Conservation (phyloP, 1,284 basidiomycete genomes). For the Ceratobasidium sp. region DNA sequence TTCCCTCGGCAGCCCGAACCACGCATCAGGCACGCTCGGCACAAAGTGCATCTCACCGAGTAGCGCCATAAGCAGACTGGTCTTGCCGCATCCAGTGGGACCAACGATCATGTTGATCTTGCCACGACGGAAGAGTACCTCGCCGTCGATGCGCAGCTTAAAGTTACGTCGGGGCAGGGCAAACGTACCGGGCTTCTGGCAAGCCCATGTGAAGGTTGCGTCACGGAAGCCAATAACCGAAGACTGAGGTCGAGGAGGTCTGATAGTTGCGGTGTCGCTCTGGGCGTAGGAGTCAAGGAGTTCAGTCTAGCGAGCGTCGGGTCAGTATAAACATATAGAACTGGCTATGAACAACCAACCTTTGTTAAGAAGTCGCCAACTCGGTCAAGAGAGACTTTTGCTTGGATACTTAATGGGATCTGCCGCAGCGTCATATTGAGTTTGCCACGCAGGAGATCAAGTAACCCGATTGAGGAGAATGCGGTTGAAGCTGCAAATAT, state of each 20-base stretch:
- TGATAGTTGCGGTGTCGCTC: constrained; percentile 47
- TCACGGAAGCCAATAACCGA: constrained; percentile 55
- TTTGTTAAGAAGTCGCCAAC: constrained; percentile 59
- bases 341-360: too few relatives aligned
- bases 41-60: constrained; percentile 62
- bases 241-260: constrained; percentile 45
- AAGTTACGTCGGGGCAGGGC: constrained; percentile 52
- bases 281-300: constrained; percentile 58
- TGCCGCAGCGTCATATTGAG: constrained; percentile 3
- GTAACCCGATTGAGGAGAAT: constrained; percentile 57
- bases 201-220: constrained; percentile 56
- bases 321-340: too few relatives aligned
- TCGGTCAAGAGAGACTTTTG: constrained; percentile 58
- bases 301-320: constrained; percentile 61
- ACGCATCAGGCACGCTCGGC: constrained; percentile 61
- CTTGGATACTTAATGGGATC: constrained; percentile 46
- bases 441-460: constrained; percentile 48
- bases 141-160: constrained; percentile 57
- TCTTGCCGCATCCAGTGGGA: constrained; percentile 60
- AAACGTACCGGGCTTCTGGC: constrained; percentile 45
- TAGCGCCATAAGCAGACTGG: constrained; percentile 58
- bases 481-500: constrained; percentile 47
- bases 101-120: constrained; percentile 69
- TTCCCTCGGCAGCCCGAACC: constrained; percentile 70
- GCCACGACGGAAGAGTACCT: constrained; percentile 63